Base-by-base conservation (phyloP, 176 grass and related monocot genomes). In the Secale cereale region DNA sequence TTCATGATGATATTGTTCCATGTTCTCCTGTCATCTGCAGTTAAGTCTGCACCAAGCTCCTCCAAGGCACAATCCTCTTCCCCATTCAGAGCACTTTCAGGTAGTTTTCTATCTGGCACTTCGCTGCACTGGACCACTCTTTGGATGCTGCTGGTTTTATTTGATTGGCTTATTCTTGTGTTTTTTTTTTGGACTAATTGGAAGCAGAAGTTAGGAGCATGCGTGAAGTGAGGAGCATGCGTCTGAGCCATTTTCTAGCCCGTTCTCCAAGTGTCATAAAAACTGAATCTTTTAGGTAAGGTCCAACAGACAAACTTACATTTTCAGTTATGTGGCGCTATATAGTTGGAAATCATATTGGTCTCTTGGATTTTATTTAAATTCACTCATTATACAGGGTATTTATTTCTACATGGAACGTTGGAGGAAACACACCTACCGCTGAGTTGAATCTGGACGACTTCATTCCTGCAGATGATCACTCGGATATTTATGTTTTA, bases 351-450 rank as follows among this genome's bases (percentile, higher is more conserved):
- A 81, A 39, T 2, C 11, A 48, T 25, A 73, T 65, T 19, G 31
- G 13, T 31, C 3, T 87, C 37, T 91, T 81, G 16, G 65, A 61
- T 74, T 74, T 73, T 79, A 23, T 80, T 77, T 57, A 80, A 0
- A 89, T 19, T 32, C 6, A 66, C 17, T 90, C 46, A 19, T 43
- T 72, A 19, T 81, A 37, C 81, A 98, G 95, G 89, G 81, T 98
- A 91, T 98, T 98, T 78, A 91, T 95, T 28, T 90, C 95, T 80
- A 98, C 95, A 25, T 98, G 95, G 95, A 98, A 98, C 36, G 95
- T 95, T 63, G 93, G 93, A 64, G 95, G 95, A 83, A 98, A 95
- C 61, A 36, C 92, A 10, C 95, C 95, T 63, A 78, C 87, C 7
- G n/a, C 90, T 41, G 87, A 88, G 29, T 46, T 98, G 82, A 91